Evolutionary conservation across 352 stramenopile species (phyloP), one percentile per base, ranked within the genome.

Genomic region (Phytophthora multivora): DNA sequence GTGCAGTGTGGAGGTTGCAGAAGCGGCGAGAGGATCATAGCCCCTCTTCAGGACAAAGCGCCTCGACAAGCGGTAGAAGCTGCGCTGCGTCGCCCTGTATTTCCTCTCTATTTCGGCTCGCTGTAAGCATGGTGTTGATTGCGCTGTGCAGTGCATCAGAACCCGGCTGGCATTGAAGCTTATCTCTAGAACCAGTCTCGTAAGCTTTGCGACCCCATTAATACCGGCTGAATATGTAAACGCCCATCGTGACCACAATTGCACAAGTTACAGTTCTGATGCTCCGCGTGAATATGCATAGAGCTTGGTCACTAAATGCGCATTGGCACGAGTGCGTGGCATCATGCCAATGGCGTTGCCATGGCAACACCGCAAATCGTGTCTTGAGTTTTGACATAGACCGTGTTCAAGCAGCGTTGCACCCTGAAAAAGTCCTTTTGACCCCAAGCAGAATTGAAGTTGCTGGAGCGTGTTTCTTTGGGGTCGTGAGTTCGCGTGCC

Each of bases 201-300:
- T 64, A 38, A 58, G 56, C 56, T 64, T 51, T 45, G 41, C 58
- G 25, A 66, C 23, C 35, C 23, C 55, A 51, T 48, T 68, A 66
- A 62, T 59, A 69, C 65, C 65, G 60, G 60, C 60, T 67, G 48
- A 66, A 71, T 73, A 66, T 73, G 65, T 71, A 74, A 68, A 69
- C 35, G 47, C 51, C 40, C 42, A 38, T 60, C 59, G 49, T 59
- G 51, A 62, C 60, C 52, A 33, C 52, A 54, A 61, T 68, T 55
- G 49, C 42, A 19, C n/a, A n/a, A n/a, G n/a, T 5, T 19, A 35
- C 12, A 48, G 19, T 12, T 7, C 12, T 33, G 5, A 33, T 8
- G 42, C 6, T 1, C 7, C 13, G 15, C 25, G n/a, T 38, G 13
- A 7, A 38, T 51, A 10, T 4, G 30, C 30, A 36, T 36, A 5